phyloP scores from a whole-genome alignment of 768 basidiomycete genomes.

The Myochromella boudieri region DNA sequence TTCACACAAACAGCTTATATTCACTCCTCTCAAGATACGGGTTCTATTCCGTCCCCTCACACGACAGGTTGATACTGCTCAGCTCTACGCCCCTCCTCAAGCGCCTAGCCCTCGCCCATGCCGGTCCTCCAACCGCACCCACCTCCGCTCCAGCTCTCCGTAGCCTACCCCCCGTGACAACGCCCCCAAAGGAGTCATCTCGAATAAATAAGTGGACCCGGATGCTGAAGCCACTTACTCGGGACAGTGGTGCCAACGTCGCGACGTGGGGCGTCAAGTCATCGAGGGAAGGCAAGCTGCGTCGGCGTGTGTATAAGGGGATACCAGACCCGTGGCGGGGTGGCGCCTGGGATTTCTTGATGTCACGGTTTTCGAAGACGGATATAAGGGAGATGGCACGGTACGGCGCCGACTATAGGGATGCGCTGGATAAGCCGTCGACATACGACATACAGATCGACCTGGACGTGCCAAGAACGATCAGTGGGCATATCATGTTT shows the following conservation, averaged over 20 bases:
- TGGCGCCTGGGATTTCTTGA: conserved; percentile 88
- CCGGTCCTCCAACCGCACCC: conserved; percentile 45
- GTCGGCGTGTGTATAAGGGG: conserved; percentile 87
- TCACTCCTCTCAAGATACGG: conserved; percentile 66
- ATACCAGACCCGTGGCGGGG: conserved; percentile 95
- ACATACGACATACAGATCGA: conserved; percentile 96
- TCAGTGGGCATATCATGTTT: conserved; percentile 92
- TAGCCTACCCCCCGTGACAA: conserved; percentile 46
- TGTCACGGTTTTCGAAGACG: conserved; percentile 51
- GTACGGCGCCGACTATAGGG: conserved; percentile 53
- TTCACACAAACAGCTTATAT: conserved; percentile 8
- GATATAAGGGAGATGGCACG: conserved; percentile 43
- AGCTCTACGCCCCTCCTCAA: conserved; percentile 62
- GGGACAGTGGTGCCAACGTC: conserved; percentile 78
- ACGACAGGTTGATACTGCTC: conserved; percentile 81
- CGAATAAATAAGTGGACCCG: conserved; percentile 93
- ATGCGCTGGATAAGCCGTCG: conserved; percentile 76
- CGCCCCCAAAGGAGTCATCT: conserved; percentile 61
- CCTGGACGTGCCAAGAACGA: conserved; percentile 94
- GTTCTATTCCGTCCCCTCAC: conserved; percentile 78
- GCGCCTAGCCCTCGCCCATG: conserved; percentile 45
- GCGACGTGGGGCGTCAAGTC: conserved; percentile 68
- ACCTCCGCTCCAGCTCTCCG: conserved; percentile 45
- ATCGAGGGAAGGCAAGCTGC: conserved; percentile 66
- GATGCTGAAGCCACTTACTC: conserved; percentile 72